phyloP scores from a whole-genome alignment of 2,329 filamentous ascomycete genomes.

The Fusarium acutatum region DNA sequence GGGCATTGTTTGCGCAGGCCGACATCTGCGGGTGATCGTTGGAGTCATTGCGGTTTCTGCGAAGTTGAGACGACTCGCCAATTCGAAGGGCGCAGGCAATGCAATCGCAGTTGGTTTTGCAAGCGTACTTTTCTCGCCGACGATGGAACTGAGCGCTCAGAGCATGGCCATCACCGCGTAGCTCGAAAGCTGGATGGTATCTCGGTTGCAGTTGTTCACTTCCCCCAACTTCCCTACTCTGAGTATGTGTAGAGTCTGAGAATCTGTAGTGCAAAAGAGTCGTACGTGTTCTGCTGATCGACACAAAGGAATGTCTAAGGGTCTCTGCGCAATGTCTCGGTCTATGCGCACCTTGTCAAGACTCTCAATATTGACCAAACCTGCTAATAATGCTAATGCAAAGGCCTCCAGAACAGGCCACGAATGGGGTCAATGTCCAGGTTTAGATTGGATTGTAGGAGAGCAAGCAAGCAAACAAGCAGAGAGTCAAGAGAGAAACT shows the following conservation, averaged over 20 bases:
- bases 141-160: conserved; percentile 19
- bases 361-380: neutral
- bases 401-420: conserved; percentile 29
- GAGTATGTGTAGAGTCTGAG: neutral
- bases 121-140: conserved; percentile 21
- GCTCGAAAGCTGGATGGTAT: conserved; percentile 18
- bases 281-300: conserved; percentile 1
- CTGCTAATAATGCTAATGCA: neutral
- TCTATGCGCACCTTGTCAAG: conserved; percentile 1
- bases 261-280: neutral
- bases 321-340: conserved; percentile 30
- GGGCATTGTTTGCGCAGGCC: conserved; percentile 6
- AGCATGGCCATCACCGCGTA: conserved; percentile 23
- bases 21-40: neutral
- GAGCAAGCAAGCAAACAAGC: neutral
- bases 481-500: neutral
- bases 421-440: conserved; percentile 17
- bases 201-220: neutral
- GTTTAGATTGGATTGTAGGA: conserved; percentile 16
- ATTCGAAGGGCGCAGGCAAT: neutral
- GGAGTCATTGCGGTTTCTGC: conserved; percentile 13
- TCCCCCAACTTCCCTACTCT: neutral
- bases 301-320: conserved; percentile 14
- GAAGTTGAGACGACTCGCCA: neutral
- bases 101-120: neutral